Conservation (phyloP, 768 basidiomycete genomes). For the Jaapia argillacea region DNA sequence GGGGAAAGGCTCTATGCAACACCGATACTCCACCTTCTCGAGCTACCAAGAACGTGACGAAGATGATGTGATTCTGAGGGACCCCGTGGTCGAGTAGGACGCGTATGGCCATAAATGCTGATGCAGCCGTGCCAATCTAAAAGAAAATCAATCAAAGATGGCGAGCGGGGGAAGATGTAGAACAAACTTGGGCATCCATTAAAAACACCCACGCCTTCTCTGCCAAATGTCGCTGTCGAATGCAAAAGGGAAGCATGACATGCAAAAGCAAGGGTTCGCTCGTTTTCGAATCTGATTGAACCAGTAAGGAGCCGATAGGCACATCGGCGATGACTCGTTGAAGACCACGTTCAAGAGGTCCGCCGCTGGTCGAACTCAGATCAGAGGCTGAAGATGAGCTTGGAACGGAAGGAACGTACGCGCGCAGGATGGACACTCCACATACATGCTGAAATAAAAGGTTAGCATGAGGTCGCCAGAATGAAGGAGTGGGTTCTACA, state of each 20-base stretch:
- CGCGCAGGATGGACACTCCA: constrained; percentile 83
- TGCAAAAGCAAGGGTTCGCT: constrained; percentile 88
- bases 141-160: no score
- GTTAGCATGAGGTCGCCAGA: constrained; percentile 2
- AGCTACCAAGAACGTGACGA: constrained; percentile 83
- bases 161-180: no score
- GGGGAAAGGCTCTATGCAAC: constrained; percentile 76
- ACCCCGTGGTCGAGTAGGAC: constrained; percentile 91
- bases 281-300: constrained; percentile 76
- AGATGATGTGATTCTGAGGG: constrained; percentile 73
- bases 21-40: constrained; percentile 71
- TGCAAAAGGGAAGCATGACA: constrained; percentile 61
- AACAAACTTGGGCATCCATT: constrained; percentile 72
- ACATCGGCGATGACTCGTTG: constrained; percentile 80
- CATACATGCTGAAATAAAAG: constrained; percentile 49
- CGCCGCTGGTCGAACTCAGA: constrained; percentile 49
- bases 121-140: constrained; percentile 88
- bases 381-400: constrained; percentile 3
- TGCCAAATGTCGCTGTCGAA: constrained; percentile 60
- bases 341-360: constrained; percentile 87
- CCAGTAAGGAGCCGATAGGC: constrained; percentile 78
- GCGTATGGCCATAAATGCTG: constrained; percentile 92
- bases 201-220: constrained; percentile 74
- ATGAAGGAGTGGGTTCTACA: constrained; percentile 23
- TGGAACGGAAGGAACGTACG: constrained; percentile 44